Conservation (phyloP, 2,329 filamentous ascomycete species). For the Botrytis byssoidea region DNA sequence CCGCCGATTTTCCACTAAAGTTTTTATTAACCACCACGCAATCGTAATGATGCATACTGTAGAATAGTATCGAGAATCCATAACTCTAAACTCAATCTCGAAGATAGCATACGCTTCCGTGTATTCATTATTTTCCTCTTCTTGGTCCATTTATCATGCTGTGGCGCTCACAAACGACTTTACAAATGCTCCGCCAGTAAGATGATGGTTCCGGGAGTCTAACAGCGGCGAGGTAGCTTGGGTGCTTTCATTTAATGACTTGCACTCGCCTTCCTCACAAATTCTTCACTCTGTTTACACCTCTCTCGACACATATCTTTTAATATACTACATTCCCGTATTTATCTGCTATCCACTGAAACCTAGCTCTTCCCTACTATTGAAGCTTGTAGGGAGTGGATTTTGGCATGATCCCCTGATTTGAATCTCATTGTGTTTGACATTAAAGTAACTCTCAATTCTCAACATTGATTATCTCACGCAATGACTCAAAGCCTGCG, state of each 20-base stretch:
- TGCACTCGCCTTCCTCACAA: background rate
- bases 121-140: rapidly evolving
- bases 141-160: no score
- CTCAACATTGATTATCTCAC: background rate
- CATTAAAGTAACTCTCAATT: background rate
- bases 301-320: background rate
- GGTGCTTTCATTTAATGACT: background rate
- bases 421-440: background rate
- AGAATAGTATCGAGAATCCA: no score
- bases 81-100: background rate
- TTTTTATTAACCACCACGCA: rapidly evolving
- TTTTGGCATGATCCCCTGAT: background rate
- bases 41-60: background rate
- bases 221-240: background rate
- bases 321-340: background rate
- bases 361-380: background rate
- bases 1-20: background rate
- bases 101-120: background rate
- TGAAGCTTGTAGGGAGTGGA: background rate
- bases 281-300: background rate
- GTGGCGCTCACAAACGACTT: background rate
- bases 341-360: background rate
- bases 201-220: background rate
- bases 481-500: background rate
- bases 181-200: background rate